phyloP scores from a whole-genome alignment of 2,329 filamentous ascomycete species.

The Rhynchosporium secalis region DNA sequence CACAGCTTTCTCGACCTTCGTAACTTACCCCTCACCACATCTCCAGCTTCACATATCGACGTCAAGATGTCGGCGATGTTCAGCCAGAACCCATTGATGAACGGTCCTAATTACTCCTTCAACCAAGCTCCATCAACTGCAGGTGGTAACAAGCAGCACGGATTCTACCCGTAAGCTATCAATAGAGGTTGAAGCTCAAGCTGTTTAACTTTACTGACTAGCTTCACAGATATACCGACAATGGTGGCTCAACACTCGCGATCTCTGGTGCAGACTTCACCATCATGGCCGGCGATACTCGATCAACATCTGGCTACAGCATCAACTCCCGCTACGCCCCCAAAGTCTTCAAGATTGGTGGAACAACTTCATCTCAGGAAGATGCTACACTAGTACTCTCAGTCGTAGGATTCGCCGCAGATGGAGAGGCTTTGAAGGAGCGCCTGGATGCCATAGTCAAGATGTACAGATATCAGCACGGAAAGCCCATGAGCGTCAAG shows the following conservation, averaged over 20 bases:
- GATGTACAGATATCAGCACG: conserved; percentile 98
- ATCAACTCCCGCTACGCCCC: conserved; percentile 97
- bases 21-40: conserved; percentile 11
- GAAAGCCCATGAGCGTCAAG: conserved; percentile 91
- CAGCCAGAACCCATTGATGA: conserved; percentile 68
- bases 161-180: conserved; percentile 81
- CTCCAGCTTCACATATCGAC: conserved; percentile 16
- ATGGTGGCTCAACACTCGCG: conserved; percentile 92
- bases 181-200: neutral
- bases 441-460: conserved; percentile 93
- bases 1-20: neutral
- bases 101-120: conserved; percentile 70
- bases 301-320: conserved; percentile 93
- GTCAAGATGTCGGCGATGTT: conserved; percentile 63
- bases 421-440: conserved; percentile 91
- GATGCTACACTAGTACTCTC: conserved; percentile 87
- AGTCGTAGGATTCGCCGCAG: conserved; percentile 93
- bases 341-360: conserved; percentile 97
- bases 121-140: conserved; percentile 57
- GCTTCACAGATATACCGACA: conserved; percentile 83
- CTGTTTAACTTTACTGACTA: conserved; percentile 17
- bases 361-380: conserved; percentile 80
- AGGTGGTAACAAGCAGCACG: conserved; percentile 66
- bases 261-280: conserved; percentile 93
- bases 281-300: conserved; percentile 96